These are phyloP conservation scores for Glycine soja DNA, from an alignment of 306 rosid genomes.

Conservation along the genomic window DNA sequence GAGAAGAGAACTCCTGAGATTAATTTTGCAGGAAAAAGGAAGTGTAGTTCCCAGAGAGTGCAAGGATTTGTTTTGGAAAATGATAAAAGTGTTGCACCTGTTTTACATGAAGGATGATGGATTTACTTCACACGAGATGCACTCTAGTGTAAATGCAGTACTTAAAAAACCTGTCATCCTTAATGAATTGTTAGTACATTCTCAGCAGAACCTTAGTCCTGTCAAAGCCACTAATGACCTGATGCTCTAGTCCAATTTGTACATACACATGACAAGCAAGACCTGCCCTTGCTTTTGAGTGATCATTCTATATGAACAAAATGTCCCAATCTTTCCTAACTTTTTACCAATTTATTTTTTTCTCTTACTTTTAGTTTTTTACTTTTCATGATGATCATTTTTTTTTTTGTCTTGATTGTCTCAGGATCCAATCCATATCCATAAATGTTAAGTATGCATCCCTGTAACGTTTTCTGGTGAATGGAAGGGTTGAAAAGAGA, in stretches of 20 bases:
- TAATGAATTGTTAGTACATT: conserved; percentile 38
- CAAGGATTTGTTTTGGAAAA: conserved; percentile 90
- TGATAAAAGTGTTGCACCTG: conserved; percentile 64
- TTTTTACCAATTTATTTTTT: neutral
- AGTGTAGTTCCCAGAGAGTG: conserved; percentile 77
- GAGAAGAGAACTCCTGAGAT: conserved; percentile 69
- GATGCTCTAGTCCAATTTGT: conserved; percentile 2
- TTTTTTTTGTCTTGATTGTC: neutral
- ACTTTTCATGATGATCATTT: neutral
- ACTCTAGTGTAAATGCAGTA: conserved; percentile 59
- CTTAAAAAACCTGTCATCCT: conserved; percentile 63
- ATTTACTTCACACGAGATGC: conserved; percentile 66
- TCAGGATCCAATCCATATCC: neutral
- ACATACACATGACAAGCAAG: neutral
- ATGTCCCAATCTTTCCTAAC: neutral
- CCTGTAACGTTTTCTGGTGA: neutral
- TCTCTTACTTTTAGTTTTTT: neutral
- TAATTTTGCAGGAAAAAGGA: conserved; percentile 68
- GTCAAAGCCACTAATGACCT: conserved; percentile 7
- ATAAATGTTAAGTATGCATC: neutral
- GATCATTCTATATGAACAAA: neutral
- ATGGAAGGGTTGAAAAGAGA: neutral
- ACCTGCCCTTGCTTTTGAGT: conserved; percentile 23
- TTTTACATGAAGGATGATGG: conserved; percentile 86
- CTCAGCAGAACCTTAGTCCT: conserved; percentile 17